Evolutionary conservation across 257 asterid species (phyloP).

Genomic region (Solanum lycopersicoides): DNA sequence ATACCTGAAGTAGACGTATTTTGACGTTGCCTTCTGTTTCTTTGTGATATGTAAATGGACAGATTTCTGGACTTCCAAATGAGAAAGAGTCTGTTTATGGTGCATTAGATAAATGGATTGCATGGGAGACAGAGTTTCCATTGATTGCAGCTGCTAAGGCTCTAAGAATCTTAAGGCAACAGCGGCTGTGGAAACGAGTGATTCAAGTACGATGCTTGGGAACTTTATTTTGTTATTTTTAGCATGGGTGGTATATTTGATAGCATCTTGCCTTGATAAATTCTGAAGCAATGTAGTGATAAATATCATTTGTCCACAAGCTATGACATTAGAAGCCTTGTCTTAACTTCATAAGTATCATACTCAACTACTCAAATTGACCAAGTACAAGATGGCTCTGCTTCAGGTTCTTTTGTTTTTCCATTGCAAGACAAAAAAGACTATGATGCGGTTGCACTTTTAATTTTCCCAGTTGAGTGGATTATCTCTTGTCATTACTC

Average conservation of each 20-base stretch:
- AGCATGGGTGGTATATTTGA: background rate
- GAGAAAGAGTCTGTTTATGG: conserved; percentile 81
- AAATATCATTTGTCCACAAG: background rate
- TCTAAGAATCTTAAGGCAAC: conserved; percentile 54
- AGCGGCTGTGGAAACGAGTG: conserved; percentile 62
- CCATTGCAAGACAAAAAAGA: background rate
- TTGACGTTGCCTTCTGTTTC: background rate
- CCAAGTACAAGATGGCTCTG: background rate
- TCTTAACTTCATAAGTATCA: background rate
- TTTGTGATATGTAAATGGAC: conserved; percentile 4
- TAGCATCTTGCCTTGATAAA: background rate
- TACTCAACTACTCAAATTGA: background rate
- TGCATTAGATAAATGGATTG: conserved; percentile 78
- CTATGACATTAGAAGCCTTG: background rate
- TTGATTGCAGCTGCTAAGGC: conserved; percentile 93
- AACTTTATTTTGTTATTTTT: background rate
- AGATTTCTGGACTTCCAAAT: conserved; percentile 75
- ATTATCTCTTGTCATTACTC: background rate
- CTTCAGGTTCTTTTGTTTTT: background rate
- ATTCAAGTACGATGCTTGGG: conserved; percentile 42
- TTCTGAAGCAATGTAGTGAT: background rate
- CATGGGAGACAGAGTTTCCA: conserved; percentile 96
- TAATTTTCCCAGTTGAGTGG: background rate
- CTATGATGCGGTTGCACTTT: background rate
- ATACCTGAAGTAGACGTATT: background rate